phyloP scores from a whole-genome alignment of 305 asterid species.

The Fraxinus angustifolia region DNA sequence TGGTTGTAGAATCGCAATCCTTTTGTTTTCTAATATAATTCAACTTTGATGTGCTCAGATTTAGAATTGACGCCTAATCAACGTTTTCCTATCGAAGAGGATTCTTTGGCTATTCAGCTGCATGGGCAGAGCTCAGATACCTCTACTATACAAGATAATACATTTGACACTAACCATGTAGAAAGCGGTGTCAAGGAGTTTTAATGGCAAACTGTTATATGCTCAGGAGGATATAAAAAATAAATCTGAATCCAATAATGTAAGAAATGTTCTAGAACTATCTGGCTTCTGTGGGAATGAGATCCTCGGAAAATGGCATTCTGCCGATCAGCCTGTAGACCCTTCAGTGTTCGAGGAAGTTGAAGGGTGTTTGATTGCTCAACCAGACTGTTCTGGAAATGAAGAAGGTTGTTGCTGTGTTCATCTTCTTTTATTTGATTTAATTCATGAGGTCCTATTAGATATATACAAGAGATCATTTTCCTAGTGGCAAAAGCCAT shows the following conservation, averaged over 20 bases:
- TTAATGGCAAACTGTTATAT: conserved; percentile 21
- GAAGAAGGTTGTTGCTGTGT: conserved; percentile 35
- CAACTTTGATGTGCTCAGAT: conserved; percentile 9
- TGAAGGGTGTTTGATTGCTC: conserved; percentile 29
- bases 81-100: conserved; percentile 7
- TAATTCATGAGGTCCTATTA: conserved; percentile 61
- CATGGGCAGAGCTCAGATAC: conserved; percentile 15
- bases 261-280: conserved; percentile 54
- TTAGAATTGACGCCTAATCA: conserved; percentile 2
- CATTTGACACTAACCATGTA: neutral
- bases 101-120: conserved; percentile 11
- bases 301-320: conserved; percentile 48
- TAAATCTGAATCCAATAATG: conserved; percentile 54
- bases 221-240: conserved; percentile 39
- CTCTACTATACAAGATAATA: neutral
- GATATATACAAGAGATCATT: conserved; percentile 54
- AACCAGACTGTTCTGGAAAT: conserved; percentile 26
- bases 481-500: conserved; percentile 61
- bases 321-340: conserved; percentile 45
- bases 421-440: conserved; percentile 51
- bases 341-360: conserved; percentile 52
- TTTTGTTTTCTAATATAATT: neutral
- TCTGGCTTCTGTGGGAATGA: conserved; percentile 59
- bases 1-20: neutral
- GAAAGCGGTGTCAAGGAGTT: conserved; percentile 27